phyloP scores from a whole-genome alignment of 2,329 filamentous ascomycete species.

The Botrytis fragariae region DNA sequence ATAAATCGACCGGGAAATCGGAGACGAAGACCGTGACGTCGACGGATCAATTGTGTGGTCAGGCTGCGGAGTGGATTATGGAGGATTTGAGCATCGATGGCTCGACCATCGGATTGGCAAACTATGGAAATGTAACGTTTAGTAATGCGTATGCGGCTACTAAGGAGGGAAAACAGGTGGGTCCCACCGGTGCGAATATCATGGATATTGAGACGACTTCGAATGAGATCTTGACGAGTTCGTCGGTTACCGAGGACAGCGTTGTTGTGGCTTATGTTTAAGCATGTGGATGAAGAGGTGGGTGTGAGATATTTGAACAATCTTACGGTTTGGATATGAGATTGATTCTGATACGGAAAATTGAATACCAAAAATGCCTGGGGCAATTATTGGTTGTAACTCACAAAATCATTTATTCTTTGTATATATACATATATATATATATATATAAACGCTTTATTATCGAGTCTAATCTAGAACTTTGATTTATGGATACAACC shows the following conservation, averaged over 20 bases:
- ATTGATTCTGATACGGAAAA: background rate
- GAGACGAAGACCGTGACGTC: constrained; percentile 44
- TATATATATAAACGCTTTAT: background rate
- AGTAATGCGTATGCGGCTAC: constrained; percentile 28
- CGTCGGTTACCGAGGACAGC: background rate
- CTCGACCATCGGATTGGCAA: constrained; percentile 44
- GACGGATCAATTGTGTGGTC: constrained; percentile 39
- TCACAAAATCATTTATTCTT: background rate
- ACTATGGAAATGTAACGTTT: constrained; percentile 48
- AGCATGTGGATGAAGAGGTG: background rate
- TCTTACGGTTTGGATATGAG: background rate
- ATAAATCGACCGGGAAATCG: constrained; percentile 44
- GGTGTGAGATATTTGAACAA: background rate
- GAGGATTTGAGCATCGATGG: constrained; percentile 45
- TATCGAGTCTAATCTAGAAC: background rate
- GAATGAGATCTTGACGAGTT: background rate
- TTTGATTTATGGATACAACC: background rate
- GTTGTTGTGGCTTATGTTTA: constrained; percentile 5
- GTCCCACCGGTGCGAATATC: background rate
- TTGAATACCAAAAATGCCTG: background rate
- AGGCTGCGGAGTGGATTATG: constrained; percentile 52
- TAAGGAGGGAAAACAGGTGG: background rate
- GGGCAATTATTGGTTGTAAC: background rate
- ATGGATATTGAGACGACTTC: constrained; percentile 8
- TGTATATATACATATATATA: background rate